Evolutionary conservation across 257 asterid genomes (phyloP), one percentile per base, ranked within the genome.

Genomic region (Salvia hispanica): DNA sequence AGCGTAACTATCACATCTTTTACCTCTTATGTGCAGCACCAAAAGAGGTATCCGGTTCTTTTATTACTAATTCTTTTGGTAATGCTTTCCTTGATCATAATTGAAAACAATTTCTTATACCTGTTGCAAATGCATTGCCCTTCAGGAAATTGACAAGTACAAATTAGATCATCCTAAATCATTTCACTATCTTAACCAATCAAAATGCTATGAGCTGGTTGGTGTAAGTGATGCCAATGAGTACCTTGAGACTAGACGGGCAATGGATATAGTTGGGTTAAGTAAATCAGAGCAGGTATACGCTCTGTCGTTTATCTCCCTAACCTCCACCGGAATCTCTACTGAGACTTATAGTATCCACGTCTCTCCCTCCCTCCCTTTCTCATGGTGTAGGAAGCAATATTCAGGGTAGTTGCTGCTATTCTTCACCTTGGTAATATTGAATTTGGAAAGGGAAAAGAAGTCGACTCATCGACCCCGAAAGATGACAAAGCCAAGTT

Each of bases 11-110:
- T 69, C 98, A 92, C 84, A 90, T 97, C 77, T 92, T 92, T 90
- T 92, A 92, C 85, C 95, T 92, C 66, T 85, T 92, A 62, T 92
- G 98, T 88, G 95, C 98, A 51, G 97, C 98, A 47, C 97, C 98
- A 36, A 90, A 88, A 73, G 97, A 88, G 95, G 98, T 90, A 75
- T 63, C 64, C 69, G 58, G 59, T 72, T 46, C 46, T 46, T 47
- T 67, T 64, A 58, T 66, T 71, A 40, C 70, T 58, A 44, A n/a
- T 45, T 68, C 54, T 63, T 67, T 76, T 40, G 55, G 44, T 42
- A 45, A 69, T 59, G 57, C 39, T 63, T 48, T 69, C 31, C 63
- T 76, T 37, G 60, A 36, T 45, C 69, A 70, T 14, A 15, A 7
- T 57, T 71, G 9, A 2, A 28, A 46, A 64, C 5, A 62, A 59